Evolutionary conservation across 2,329 filamentous ascomycete genomes (phyloP).

Genomic region (Hymenoscyphus scutula): DNA sequence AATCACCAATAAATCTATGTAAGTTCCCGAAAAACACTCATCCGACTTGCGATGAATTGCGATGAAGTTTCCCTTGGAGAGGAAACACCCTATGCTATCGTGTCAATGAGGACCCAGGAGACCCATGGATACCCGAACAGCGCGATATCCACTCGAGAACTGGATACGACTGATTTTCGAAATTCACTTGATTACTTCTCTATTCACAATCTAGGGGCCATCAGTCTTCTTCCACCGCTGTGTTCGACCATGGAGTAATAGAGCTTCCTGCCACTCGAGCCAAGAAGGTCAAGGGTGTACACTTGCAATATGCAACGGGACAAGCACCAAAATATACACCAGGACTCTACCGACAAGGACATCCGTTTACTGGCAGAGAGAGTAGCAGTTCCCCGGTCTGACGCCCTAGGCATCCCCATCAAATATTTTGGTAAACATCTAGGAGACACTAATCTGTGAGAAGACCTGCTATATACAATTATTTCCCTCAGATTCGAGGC

Average conservation of each 20-base stretch:
- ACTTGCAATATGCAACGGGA: not conserved
- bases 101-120: not conserved
- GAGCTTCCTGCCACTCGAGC: not conserved
- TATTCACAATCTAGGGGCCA: not conserved
- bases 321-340: not conserved
- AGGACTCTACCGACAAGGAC: conserved; percentile 40
- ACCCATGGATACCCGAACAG: not conserved
- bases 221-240: not conserved
- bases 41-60: too few species aligned
- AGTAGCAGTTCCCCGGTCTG: not conserved
- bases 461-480: not conserved
- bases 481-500: not conserved
- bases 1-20: not conserved
- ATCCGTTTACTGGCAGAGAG: conserved; percentile 43
- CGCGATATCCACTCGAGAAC: not conserved
- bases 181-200: not conserved
- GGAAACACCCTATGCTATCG: not conserved
- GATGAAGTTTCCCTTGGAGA: not conserved
- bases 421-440: not conserved
- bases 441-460: not conserved
- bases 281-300: not conserved
- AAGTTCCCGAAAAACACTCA: not conserved
- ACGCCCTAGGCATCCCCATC: not conserved
- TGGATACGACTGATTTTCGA: not conserved
- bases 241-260: not conserved